Percentiles rank a stretch among this genome's conserved stretches.
Evolutionary conservation across 352 stramenopile genomes (phyloP).

Genomic region (Ophiocytium majus): DNA sequence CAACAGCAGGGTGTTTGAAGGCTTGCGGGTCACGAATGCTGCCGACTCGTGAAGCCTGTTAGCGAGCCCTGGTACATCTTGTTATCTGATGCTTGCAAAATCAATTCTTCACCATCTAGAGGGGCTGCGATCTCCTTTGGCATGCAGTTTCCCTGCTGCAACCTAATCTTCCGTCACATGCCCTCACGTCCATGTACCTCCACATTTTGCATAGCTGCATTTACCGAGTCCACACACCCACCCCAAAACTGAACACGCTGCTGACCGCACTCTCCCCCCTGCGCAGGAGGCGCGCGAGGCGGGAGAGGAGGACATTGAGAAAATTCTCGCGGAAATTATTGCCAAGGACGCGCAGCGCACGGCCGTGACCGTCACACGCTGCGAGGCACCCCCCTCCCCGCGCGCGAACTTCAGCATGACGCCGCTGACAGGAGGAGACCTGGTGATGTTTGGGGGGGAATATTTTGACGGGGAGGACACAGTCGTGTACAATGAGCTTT

Average conservation of each 20-base stretch:
- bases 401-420: conserved; percentile 72
- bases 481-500: conserved; percentile 91
- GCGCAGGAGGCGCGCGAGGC: conserved; percentile 45
- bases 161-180: neutral
- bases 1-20: neutral
- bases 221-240: neutral
- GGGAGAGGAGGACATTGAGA: conserved; percentile 65
- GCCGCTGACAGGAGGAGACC: conserved; percentile 65
- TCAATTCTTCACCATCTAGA: neutral
- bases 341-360: conserved; percentile 55
- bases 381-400: conserved; percentile 58
- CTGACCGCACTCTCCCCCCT: neutral
- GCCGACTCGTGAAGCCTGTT: neutral
- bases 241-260: neutral
- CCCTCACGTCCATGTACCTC: neutral
- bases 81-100: neutral
- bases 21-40: neutral
- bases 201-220: neutral
- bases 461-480: conserved; percentile 95
- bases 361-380: conserved; percentile 51
- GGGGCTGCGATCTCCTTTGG: neutral
- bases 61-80: neutral
- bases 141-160: neutral
- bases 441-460: conserved; percentile 93
- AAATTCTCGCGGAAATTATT: conserved; percentile 63